phyloP scores from a whole-genome alignment of 2,329 filamentous ascomycete genomes.

The Coniella lustricola region DNA sequence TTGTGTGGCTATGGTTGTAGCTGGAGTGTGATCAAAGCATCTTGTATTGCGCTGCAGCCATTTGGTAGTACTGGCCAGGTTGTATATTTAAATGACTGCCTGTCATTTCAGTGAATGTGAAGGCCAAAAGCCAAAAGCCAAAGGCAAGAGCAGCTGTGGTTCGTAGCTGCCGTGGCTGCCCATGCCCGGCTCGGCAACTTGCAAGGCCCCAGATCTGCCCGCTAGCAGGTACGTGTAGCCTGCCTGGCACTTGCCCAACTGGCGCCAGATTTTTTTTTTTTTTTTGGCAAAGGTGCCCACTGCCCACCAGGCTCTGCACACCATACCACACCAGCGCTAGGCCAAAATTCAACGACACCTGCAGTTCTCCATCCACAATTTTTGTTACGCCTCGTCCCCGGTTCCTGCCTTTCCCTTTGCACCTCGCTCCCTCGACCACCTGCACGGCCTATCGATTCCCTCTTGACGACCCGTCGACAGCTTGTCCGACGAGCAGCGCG shows the following conservation, averaged over 20 bases:
- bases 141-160: too few relatives aligned
- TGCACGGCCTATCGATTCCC: constrained; percentile 4
- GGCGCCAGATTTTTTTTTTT: constrained; percentile 1
- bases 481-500: neutral
- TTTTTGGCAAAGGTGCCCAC: constrained; percentile 2
- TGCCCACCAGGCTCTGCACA: constrained; percentile 1
- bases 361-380: constrained; percentile 1
- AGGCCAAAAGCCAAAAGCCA: too few relatives aligned
- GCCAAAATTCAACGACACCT: constrained; percentile 4
- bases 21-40: too few relatives aligned
- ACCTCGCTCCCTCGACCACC: constrained; percentile 5
- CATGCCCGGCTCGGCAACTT: too few relatives aligned
- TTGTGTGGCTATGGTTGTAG: too few relatives aligned
- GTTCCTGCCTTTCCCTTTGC: constrained; percentile 2
- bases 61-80: too few relatives aligned
- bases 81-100: too few relatives aligned
- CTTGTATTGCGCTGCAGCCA: too few relatives aligned
- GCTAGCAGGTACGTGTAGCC: neutral
- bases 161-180: too few relatives aligned
- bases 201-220: too few relatives aligned
- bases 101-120: too few relatives aligned
- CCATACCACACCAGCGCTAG: neutral
- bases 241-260: neutral
- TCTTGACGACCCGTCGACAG: neutral
- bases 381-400: neutral